Conservation (phyloP, 306 rosid genomes). For the Vicia sativa region DNA sequence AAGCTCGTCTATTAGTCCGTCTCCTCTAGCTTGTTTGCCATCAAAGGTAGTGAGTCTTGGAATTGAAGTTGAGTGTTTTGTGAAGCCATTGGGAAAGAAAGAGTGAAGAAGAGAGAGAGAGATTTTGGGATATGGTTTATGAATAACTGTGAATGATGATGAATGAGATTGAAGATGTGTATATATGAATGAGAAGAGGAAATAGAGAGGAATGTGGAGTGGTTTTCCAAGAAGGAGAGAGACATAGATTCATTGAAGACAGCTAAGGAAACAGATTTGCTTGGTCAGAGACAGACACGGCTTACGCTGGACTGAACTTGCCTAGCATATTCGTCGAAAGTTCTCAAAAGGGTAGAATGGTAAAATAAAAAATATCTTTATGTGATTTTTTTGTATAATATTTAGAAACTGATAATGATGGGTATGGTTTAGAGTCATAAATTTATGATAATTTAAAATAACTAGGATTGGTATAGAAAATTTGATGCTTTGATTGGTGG, state of each 20-base stretch:
- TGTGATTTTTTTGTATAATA: too few species aligned
- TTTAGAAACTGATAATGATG: not conserved
- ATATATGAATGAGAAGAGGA: constrained; percentile 25
- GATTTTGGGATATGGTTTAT: not conserved
- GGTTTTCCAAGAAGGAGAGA: constrained; percentile 62
- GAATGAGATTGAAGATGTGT: constrained; percentile 15
- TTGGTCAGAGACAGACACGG: constrained; percentile 26
- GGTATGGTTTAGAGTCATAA: not conserved
- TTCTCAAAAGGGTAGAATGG: constrained; percentile 40
- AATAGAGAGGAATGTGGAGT: constrained; percentile 27
- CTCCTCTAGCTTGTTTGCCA: constrained; percentile 90
- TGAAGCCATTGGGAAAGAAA: constrained; percentile 46
- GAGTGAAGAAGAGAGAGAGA: not conserved
- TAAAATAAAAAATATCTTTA: too few species aligned
- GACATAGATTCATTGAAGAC: constrained; percentile 56
- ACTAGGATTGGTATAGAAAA: too few species aligned
- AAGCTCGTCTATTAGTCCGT: constrained; percentile 71
- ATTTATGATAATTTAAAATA: too few species aligned
- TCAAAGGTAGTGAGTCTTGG: constrained; percentile 69
- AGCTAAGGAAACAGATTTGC: constrained; percentile 47
- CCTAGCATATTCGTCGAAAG: constrained; percentile 48
- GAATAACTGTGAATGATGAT: not conserved
- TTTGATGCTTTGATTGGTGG: too few species aligned
- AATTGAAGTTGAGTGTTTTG: constrained; percentile 52
- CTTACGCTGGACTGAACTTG: constrained; percentile 24